Evolutionary conservation across 306 rosid genomes (phyloP).

Genomic region (Vigna reflexopilosa): DNA sequence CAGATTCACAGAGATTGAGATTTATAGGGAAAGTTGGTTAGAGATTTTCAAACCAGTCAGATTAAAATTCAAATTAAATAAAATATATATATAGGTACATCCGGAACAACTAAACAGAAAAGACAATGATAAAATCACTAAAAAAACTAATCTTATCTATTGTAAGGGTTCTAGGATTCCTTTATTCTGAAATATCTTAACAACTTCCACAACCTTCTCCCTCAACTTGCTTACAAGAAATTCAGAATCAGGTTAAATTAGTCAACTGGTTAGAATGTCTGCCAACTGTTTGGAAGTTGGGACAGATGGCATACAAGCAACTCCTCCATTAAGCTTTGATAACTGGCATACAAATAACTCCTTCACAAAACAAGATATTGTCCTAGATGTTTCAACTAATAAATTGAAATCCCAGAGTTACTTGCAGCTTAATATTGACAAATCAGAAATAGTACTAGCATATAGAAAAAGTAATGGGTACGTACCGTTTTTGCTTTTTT

Average conservation of each 20-base stretch:
- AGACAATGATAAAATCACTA: neutral
- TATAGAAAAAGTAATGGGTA: constrained; percentile 30
- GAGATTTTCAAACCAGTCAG: neutral
- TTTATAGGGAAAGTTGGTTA: neutral
- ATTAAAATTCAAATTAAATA: neutral
- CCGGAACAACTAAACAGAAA: neutral
- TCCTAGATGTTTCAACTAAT: neutral
- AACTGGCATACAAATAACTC: neutral
- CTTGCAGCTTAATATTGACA: constrained; percentile 27
- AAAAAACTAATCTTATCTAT: neutral
- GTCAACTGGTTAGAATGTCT: neutral
- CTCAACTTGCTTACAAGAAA: neutral
- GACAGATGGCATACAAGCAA: neutral
- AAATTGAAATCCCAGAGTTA: constrained; percentile 18
- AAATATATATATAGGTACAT: neutral
- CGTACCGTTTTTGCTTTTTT: constrained; percentile 74
- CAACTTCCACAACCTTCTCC: neutral
- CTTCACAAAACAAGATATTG: constrained; percentile 4
- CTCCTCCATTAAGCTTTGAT: neutral
- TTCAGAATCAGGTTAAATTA: neutral
- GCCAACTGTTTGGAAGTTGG: neutral
- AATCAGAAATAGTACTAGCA: constrained; percentile 17
- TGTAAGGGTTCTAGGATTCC: neutral
- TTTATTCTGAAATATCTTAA: neutral
- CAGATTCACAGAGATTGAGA: neutral